phyloP scores from a whole-genome alignment of 2,329 filamentous ascomycete species.

The Leptographium galeiforme region DNA sequence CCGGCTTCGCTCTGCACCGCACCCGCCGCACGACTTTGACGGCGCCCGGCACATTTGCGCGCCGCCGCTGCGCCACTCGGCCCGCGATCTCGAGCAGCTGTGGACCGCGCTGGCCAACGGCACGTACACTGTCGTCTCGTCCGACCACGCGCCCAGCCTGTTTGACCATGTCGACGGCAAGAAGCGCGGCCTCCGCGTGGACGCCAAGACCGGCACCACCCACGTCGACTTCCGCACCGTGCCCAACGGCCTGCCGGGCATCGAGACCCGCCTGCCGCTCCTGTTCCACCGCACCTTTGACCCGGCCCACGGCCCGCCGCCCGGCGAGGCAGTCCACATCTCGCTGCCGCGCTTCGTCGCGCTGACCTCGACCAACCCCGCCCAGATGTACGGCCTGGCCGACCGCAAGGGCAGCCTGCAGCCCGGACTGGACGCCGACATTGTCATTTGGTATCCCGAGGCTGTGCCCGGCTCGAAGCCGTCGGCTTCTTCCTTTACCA shows the following conservation, averaged over 20 bases:
- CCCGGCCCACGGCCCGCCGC: conserved; percentile 4
- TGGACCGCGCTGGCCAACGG: conserved; percentile 37
- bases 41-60: conserved; percentile 39
- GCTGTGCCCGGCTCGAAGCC: conserved; percentile 3
- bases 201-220: background rate
- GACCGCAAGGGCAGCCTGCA: conserved; percentile 33
- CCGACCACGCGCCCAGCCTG: conserved; percentile 31
- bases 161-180: conserved; percentile 28
- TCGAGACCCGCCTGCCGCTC: conserved; percentile 41
- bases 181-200: conserved; percentile 9
- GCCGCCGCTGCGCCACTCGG: conserved; percentile 30
- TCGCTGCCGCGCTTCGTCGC: conserved; percentile 37
- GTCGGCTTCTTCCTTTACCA: background rate
- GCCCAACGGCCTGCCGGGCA: conserved; percentile 42
- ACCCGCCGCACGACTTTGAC: conserved; percentile 4
- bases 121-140: conserved; percentile 40
- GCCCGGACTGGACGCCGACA: conserved; percentile 40
- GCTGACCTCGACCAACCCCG: conserved; percentile 38
- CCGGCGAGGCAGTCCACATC: conserved; percentile 18
- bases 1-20: conserved; percentile 13
- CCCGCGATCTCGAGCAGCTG: conserved; percentile 33
- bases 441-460: conserved; percentile 44
- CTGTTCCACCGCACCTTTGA: conserved; percentile 21
- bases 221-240: conserved; percentile 33
- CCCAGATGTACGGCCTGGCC: conserved; percentile 42